Evolutionary conservation across 345 rosid genomes (phyloP).

Genomic region (Geranium brycei): DNA sequence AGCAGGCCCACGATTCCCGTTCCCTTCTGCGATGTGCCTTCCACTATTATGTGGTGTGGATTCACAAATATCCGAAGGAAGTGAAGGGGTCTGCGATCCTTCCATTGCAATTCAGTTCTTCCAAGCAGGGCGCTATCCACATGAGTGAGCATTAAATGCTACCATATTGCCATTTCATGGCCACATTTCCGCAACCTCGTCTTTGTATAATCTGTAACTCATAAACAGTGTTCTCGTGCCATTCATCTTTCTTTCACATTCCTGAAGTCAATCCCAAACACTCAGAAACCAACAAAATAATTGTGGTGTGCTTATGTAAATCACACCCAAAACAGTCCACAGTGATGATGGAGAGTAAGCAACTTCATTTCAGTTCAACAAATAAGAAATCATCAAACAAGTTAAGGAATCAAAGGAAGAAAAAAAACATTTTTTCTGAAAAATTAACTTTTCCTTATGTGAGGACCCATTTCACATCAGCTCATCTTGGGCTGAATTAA

Average conservation of each 20-base stretch:
- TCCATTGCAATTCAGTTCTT: constrained; percentile 31
- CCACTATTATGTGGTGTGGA: constrained; percentile 21
- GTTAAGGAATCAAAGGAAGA: too few species aligned
- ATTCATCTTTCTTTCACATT: constrained; percentile 14
- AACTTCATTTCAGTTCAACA: too few species aligned
- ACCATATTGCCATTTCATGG: constrained; percentile 2
- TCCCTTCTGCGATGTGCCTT: constrained; percentile 29
- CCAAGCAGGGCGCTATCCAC: constrained; percentile 9
- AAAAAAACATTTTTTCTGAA: too few species aligned
- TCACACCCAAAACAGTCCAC: too few species aligned
- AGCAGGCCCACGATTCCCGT: constrained; percentile 28
- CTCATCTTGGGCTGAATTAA: too few species aligned
- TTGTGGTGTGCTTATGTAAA: too few species aligned
- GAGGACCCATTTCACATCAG: too few species aligned
- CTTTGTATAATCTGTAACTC: constrained; percentile 6
- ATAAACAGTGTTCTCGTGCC: neutral
- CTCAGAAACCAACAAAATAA: neutral
- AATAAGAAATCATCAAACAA: too few species aligned
- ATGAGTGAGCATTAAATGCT: constrained; percentile 15
- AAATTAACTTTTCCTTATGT: too few species aligned
- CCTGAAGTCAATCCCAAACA: constrained; percentile 12
- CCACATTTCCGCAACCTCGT: constrained; percentile 5
- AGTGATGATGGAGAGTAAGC: too few species aligned
- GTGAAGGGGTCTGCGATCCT: constrained; percentile 23
- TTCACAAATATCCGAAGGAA: constrained; percentile 20